A percentile compares a stretch with the other conserved stretches of the same genome.
Conservation (phyloP, 1,284 basidiomycete species). For the Rhodotorula sp. region DNA sequence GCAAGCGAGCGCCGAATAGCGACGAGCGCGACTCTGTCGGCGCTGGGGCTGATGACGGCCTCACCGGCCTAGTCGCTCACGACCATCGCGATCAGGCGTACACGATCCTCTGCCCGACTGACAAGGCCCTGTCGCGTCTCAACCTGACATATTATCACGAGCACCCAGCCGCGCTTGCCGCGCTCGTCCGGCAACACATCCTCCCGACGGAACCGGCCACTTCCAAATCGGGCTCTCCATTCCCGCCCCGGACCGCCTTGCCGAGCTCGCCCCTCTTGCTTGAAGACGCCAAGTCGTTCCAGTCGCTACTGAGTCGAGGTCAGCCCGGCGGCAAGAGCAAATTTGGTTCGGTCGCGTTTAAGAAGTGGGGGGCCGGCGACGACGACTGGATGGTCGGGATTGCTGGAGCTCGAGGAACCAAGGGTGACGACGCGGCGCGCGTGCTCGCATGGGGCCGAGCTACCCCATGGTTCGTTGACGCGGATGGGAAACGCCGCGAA, state of each 20-base stretch:
- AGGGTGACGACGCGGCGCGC: constrained; percentile 70
- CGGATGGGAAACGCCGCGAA: constrained; percentile 18
- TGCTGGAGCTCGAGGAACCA: constrained; percentile 74
- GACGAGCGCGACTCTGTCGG: neutral
- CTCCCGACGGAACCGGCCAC: constrained; percentile 52
- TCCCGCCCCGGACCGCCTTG: constrained; percentile 18
- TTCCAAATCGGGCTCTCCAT: constrained; percentile 2
- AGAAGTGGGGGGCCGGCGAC: constrained; percentile 55
- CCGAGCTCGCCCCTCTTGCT: constrained; percentile 64
- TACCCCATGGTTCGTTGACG: constrained; percentile 54
- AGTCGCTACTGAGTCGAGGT: constrained; percentile 63
- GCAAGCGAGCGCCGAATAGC: constrained; percentile 62
- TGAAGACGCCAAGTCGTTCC: constrained; percentile 67
- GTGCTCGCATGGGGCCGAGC: constrained; percentile 79
- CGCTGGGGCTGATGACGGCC: neutral
- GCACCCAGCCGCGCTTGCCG: constrained; percentile 60
- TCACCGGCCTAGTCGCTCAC: neutral
- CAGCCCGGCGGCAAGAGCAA: constrained; percentile 52
- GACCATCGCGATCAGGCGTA: constrained; percentile 49
- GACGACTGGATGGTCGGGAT: constrained; percentile 75
- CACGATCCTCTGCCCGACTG: constrained; percentile 86
- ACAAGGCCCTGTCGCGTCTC: constrained; percentile 84
- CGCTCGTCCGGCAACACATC: constrained; percentile 83
- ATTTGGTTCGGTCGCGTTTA: constrained; percentile 79
- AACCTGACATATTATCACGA: constrained; percentile 77